A percentile compares a stretch with the other conserved stretches of the same genome.
These are phyloP conservation scores for Raffaelea albimanens DNA, from an alignment of 2,329 filamentous ascomycete species.

Conservation along the genomic window DNA sequence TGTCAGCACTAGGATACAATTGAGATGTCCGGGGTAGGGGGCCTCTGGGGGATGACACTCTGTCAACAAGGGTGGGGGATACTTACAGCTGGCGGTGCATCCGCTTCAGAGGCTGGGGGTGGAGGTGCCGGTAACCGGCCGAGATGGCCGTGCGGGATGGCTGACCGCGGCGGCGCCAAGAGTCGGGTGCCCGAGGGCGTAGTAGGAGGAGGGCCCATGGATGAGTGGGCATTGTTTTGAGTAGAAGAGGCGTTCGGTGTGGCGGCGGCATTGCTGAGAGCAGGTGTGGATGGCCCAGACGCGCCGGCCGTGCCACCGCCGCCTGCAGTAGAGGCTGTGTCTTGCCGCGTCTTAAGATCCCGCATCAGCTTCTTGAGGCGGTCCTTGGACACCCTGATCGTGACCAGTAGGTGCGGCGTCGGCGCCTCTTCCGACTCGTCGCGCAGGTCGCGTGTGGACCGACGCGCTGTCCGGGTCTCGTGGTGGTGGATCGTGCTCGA, in stretches of 20 bases:
- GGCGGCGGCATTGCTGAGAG: not conserved
- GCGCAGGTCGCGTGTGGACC: constrained; percentile 51
- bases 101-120: constrained; percentile 47
- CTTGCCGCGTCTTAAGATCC: constrained; percentile 21
- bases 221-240: constrained; percentile 23
- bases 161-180: constrained; percentile 7
- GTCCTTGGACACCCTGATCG: constrained; percentile 61
- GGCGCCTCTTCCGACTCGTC: constrained; percentile 33
- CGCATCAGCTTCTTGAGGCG: constrained; percentile 58
- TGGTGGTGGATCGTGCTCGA: constrained; percentile 52
- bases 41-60: no score
- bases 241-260: no score
- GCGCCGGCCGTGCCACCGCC: not conserved
- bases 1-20: no score
- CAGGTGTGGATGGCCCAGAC: not conserved
- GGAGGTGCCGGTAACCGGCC: constrained; percentile 62
- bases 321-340: no score
- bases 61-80: not conserved
- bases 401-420: constrained; percentile 55
- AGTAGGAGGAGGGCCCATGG: constrained; percentile 46
- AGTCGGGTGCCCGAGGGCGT: constrained; percentile 26
- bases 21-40: no score
- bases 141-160: constrained; percentile 39
- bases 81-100: constrained; percentile 53
- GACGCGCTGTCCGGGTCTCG: constrained; percentile 61